Evolutionary conservation across 2,329 filamentous ascomycete genomes (phyloP).

Genomic region (Huntiella abstrusa): DNA sequence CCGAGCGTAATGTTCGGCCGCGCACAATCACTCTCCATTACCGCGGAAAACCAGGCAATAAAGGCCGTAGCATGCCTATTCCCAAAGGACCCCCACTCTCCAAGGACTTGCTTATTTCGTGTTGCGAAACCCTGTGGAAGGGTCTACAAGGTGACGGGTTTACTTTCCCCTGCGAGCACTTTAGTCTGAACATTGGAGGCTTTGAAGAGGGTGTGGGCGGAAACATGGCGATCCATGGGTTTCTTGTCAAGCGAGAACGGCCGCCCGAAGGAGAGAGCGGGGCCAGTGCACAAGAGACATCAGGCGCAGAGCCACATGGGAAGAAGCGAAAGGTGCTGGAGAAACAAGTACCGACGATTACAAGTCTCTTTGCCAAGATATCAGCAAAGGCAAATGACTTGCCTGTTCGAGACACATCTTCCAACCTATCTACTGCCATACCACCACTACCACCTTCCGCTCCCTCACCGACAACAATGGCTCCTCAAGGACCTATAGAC

Average conservation of each 20-base stretch:
- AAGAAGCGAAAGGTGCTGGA: no score
- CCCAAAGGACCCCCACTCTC: conserved; percentile 56
- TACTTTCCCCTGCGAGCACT: conserved; percentile 75
- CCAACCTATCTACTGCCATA: no score
- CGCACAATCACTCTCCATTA: conserved; percentile 75
- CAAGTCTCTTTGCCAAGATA: neutral
- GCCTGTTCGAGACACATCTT: no score
- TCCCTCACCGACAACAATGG: no score
- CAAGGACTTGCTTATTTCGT: conserved; percentile 26
- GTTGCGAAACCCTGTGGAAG: conserved; percentile 33
- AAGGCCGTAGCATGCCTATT: conserved; percentile 59
- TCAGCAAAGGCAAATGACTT: neutral
- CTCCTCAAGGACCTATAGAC: no score
- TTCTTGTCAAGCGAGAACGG: conserved; percentile 46
- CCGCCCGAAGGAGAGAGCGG: neutral
- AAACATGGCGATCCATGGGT: conserved; percentile 71
- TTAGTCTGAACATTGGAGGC: conserved; percentile 74
- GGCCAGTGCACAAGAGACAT: neutral
- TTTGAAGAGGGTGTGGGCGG: conserved; percentile 76
- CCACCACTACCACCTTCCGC: no score
- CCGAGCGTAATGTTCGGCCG: conserved; percentile 73
- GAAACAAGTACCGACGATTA: no score
- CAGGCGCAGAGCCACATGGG: neutral
- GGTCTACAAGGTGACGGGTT: conserved; percentile 55
- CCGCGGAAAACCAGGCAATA: conserved; percentile 51